These are phyloP conservation scores for Borealophlyctis nickersoniae DNA, from an alignment of 192 early-diverging fungal genomes.

Conservation along the genomic window DNA sequence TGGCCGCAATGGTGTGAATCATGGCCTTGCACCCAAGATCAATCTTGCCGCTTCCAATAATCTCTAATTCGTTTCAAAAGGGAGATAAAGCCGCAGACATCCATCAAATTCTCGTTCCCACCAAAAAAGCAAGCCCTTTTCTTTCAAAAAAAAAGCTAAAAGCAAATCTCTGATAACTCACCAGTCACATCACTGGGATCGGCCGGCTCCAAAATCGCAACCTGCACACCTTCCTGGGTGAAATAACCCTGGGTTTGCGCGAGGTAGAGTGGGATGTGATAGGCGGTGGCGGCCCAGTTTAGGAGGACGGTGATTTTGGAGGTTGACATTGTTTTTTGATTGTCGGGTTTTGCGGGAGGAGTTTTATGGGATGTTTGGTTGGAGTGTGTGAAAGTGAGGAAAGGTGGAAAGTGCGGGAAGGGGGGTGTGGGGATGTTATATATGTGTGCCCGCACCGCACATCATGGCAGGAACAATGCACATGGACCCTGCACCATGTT, in stretches of 20 bases:
- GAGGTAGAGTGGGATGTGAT: constrained; percentile 62
- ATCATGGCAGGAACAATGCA: no score
- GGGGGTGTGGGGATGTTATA: no score
- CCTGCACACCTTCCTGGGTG: constrained; percentile 53
- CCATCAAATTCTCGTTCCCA: constrained; percentile 10
- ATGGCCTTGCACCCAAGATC: constrained; percentile 67
- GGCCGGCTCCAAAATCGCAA: constrained; percentile 65
- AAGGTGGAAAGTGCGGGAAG: no score
- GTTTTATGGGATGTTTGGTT: no score
- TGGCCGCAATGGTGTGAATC: constrained; percentile 69
- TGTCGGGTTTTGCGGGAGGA: no score
- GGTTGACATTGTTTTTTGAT: constrained; percentile 41
- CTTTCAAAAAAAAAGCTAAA: no score
- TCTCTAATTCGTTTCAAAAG: constrained; percentile 21
- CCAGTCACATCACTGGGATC: constrained; percentile 66
- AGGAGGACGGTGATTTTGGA: constrained; percentile 40
- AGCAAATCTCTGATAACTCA: constrained; percentile 23
- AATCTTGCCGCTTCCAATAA: constrained; percentile 58
- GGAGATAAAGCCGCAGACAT: neutral
- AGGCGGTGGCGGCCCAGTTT: constrained; percentile 54
- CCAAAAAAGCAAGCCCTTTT: no score
- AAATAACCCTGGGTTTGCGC: constrained; percentile 64
- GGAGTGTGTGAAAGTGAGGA: no score
- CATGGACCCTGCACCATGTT: no score
- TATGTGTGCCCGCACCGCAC: no score